These are phyloP conservation scores for Begonia masoniana DNA, from an alignment of 306 rosid species.

Conservation along the genomic window DNA sequence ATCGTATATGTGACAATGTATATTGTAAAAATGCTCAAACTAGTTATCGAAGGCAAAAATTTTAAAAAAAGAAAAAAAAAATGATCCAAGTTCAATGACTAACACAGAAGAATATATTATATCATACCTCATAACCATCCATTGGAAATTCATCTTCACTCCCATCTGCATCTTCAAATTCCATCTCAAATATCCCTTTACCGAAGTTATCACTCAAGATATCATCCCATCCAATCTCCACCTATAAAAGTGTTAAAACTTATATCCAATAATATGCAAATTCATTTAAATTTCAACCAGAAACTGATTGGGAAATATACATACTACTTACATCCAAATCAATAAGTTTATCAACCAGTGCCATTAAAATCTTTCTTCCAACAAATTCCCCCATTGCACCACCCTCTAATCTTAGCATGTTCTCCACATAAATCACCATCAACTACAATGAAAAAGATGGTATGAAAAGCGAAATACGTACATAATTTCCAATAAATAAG, in stretches of 20 bases:
- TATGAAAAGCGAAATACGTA: neutral
- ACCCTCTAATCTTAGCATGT: slow-evolving; percentile 77
- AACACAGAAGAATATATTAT: too few species aligned
- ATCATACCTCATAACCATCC: slow-evolving; percentile 37
- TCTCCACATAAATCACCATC: slow-evolving; percentile 56
- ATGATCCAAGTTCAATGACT: slow-evolving; percentile 1
- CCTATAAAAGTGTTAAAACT: slow-evolving; percentile 29
- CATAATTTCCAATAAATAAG: neutral
- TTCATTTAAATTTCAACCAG: neutral
- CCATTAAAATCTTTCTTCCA: slow-evolving; percentile 48
- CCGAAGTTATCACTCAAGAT: slow-evolving; percentile 37
- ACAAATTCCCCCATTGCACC: slow-evolving; percentile 59
- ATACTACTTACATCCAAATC: slow-evolving; percentile 68
- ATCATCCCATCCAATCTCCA: slow-evolving; percentile 72
- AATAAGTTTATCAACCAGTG: slow-evolving; percentile 64
- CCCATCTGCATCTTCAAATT: slow-evolving; percentile 40
- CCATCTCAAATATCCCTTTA: slow-evolving; percentile 73
- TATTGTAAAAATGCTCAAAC: neutral
- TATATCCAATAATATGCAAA: neutral
- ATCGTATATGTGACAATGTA: too few species aligned
- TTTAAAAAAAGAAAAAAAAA: neutral
- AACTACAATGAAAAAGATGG: slow-evolving; percentile 24
- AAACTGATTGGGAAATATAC: neutral
- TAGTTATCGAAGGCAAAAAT: neutral
- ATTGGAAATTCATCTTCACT: slow-evolving; percentile 28